Evolutionary conservation across 345 rosid genomes (phyloP), one percentile per base, ranked within the genome.

Genomic region (Citrus australasica): DNA sequence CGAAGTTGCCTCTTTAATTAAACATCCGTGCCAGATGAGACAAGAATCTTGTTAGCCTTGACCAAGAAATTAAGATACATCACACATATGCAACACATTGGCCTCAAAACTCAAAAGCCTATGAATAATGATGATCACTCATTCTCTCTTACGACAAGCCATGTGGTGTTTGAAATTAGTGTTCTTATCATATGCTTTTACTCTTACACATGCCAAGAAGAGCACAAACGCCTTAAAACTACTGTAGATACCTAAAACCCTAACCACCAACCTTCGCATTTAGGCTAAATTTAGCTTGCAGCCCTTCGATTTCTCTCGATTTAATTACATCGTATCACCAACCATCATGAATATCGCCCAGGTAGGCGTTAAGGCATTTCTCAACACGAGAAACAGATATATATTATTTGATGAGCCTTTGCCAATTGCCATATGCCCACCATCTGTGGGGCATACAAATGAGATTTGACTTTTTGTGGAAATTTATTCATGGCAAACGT

Each of bases 101-200:
- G 58, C 22, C 22, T 53, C 58, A 17, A 17, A 53, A 53, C 58
- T 53, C 58, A 53, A 53, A 17, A 53, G 7, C 21, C 24, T 33
- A 22, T 6, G 21, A 6, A 13, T 67, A 21, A 60, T 59, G 53
- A 37, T 37, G 33, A 13, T 67, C 19, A 25, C 53, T 42, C 69
- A 1, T 25, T 67, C 19, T 37, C 55, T 42, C 69, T 2, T 16
- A 28, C 59, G 62, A 17, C 76, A 27, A 46, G 9, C 69, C 59
- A 74, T 42, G 69, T 74, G 77, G 40, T 19, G 68, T 61, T 61
- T 60, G 77, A 74, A 25, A 74, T 24, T 13, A 60, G 21, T 24
- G 25, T 25, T 38, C 24, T 14, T 14, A 7, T n/a, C 65, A 11
- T 16, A 25, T 24, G 9, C 35, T 33, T 42, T 61, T 55, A 25